Evolutionary conservation across 345 rosid species (phyloP).

Genomic region (Syzygium grande): DNA sequence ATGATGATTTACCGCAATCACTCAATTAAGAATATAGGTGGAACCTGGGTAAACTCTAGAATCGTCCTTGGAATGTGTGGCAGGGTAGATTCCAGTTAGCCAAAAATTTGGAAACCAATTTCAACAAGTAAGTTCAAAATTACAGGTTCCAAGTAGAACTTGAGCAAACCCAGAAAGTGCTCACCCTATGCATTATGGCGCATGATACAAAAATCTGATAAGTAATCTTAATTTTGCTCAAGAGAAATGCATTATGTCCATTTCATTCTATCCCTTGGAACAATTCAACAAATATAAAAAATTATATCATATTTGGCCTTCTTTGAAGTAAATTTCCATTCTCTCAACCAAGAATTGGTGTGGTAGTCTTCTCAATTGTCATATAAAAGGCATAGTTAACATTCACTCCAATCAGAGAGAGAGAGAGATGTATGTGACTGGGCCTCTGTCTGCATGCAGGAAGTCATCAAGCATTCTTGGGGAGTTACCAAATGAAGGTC

Average conservation of each 20-base stretch:
- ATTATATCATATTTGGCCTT: neutral
- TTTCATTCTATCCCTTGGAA: neutral
- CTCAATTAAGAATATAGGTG: too few species aligned
- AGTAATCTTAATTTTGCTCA: neutral
- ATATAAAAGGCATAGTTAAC: too few species aligned
- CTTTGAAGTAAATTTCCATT: neutral
- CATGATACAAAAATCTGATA: neutral
- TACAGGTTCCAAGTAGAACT: too few species aligned
- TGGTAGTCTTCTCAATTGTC: neutral
- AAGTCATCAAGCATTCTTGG: conserved; percentile 28
- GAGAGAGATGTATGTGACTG: conserved; percentile 45
- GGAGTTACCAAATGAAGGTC: conserved; percentile 52
- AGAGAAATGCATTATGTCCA: neutral
- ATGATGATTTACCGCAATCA: too few species aligned
- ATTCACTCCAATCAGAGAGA: too few species aligned
- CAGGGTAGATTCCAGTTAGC: too few species aligned
- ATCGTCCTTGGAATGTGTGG: too few species aligned
- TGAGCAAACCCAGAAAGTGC: too few species aligned
- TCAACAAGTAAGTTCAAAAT: too few species aligned
- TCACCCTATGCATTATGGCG: neutral
- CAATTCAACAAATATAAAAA: neutral
- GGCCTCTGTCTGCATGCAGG: conserved; percentile 41
- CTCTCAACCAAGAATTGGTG: neutral
- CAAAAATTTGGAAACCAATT: too few species aligned
- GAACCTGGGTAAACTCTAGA: too few species aligned